phyloP scores from a whole-genome alignment of 257 asterid species.

The Catharanthus roseus region DNA sequence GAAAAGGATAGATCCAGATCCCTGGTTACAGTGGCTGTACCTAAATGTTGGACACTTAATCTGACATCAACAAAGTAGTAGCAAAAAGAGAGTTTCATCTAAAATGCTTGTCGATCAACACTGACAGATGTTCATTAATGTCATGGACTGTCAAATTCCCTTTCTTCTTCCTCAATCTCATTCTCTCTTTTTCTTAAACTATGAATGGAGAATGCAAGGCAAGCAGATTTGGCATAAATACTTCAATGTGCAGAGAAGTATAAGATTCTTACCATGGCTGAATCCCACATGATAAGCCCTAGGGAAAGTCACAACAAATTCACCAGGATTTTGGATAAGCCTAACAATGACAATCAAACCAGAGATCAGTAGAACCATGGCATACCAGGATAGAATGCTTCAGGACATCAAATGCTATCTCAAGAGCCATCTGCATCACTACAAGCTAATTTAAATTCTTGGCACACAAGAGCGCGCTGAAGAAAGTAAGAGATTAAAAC shows the following conservation, averaged over 20 bases:
- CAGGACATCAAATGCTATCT: background rate
- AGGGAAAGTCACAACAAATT: slow-evolving; percentile 95
- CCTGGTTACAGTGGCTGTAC: too few species aligned
- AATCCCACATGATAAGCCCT: slow-evolving; percentile 98
- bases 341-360: slow-evolving; percentile 34
- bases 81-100: too few species aligned
- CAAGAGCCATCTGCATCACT: slow-evolving; percentile 8
- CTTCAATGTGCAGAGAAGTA: slow-evolving; percentile 17
- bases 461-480: slow-evolving; percentile 7
- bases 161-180: background rate
- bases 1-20: too few species aligned
- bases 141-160: too few species aligned
- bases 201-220: background rate
- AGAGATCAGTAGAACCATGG: slow-evolving; percentile 9
- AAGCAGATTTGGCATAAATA: background rate
- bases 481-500: slow-evolving; percentile 12
- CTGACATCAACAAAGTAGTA: too few species aligned
- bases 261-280: slow-evolving; percentile 84
- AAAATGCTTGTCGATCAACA: too few species aligned
- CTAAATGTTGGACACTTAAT: too few species aligned
- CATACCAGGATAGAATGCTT: background rate
- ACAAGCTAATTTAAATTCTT: slow-evolving; percentile 6
- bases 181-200: background rate
- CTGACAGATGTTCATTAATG: too few species aligned
- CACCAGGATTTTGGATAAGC: slow-evolving; percentile 98